These are phyloP conservation scores for Tubosaeta brunneosetosa DNA, from an alignment of 768 basidiomycete species.

Conservation along the genomic window DNA sequence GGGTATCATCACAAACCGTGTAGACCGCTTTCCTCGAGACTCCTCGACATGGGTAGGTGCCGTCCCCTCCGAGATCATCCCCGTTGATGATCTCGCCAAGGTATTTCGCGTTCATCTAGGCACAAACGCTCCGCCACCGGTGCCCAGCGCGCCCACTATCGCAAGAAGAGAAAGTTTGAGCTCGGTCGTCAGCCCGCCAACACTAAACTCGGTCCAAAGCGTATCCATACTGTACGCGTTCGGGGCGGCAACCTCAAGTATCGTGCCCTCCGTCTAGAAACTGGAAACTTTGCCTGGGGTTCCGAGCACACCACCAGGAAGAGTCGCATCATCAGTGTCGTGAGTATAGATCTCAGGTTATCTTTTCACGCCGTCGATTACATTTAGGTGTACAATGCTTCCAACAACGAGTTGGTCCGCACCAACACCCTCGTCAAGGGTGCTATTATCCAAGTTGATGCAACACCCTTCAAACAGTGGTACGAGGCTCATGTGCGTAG, in stretches of 20 bases:
- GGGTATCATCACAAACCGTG: slow-evolving; percentile 51
- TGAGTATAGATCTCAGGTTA: slow-evolving; percentile 41
- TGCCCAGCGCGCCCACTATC: slow-evolving; percentile 89
- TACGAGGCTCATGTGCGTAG: slow-evolving; percentile 92
- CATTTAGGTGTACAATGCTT: slow-evolving; percentile 90
- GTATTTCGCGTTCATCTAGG: slow-evolving; percentile 95
- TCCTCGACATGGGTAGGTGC: slow-evolving; percentile 69
- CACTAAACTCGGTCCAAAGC: slow-evolving; percentile 95
- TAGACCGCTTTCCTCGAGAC: slow-evolving; percentile 55
- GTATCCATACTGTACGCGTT: slow-evolving; percentile 90
- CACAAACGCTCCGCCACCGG: slow-evolving; percentile 96
- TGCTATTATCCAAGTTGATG: slow-evolving; percentile 96
- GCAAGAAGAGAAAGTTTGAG: slow-evolving; percentile 99
- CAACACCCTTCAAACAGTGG: slow-evolving; percentile 99
- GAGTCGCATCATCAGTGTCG: slow-evolving; percentile 94
- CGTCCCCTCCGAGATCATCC: slow-evolving; percentile 17
- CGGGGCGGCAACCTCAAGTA: slow-evolving; percentile 95
- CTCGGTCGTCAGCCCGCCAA: slow-evolving; percentile 96
- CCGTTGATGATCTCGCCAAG: slow-evolving; percentile 37
- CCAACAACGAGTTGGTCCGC: slow-evolving; percentile 99
- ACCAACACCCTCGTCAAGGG: slow-evolving; percentile 99
- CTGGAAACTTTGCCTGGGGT: slow-evolving; percentile 98
- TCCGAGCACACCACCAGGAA: slow-evolving; percentile 93
- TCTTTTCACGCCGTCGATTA: slow-evolving; percentile 2
- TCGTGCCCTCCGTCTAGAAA: slow-evolving; percentile 93